Conservation (phyloP, 805 yeast species). For the Starmerella asiatica region DNA sequence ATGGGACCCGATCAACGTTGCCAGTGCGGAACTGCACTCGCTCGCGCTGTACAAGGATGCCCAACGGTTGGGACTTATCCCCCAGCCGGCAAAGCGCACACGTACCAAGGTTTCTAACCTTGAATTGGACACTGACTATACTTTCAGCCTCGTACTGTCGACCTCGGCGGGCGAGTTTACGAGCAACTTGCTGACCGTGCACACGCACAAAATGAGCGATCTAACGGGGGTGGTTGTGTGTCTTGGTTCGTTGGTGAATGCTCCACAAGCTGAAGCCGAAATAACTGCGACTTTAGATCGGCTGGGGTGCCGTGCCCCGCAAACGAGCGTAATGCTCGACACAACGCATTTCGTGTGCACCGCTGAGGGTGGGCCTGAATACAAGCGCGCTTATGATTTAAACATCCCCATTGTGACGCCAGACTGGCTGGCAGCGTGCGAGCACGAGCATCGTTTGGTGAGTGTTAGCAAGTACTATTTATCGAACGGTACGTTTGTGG, state of each 20-base stretch:
- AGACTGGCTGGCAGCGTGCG: constrained; percentile 94
- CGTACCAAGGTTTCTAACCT: constrained; percentile 84
- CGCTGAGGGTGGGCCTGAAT: constrained; percentile 55
- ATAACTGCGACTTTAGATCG: constrained; percentile 46
- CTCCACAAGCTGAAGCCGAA: constrained; percentile 39
- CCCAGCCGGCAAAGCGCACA: constrained; percentile 63
- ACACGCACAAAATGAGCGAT: constrained; percentile 93
- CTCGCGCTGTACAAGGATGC: constrained; percentile 62
- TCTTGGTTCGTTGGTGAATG: constrained; percentile 58
- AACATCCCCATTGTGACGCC: constrained; percentile 92
- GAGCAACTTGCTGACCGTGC: constrained; percentile 54
- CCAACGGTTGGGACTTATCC: constrained; percentile 61
- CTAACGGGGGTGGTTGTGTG: constrained; percentile 85
- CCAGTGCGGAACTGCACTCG: constrained; percentile 66
- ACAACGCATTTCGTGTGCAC: constrained; percentile 90
- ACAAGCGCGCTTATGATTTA: constrained; percentile 62
- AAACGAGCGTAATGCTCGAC: constrained; percentile 61
- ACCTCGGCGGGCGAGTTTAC: constrained; percentile 81
- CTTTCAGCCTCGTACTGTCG: constrained; percentile 63
- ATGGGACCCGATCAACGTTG: constrained; percentile 80
- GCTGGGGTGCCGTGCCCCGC: constrained; percentile 78
- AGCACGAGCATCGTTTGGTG: constrained; percentile 70
- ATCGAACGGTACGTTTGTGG: constrained; percentile 24
- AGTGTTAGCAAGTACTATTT: constrained; percentile 69
- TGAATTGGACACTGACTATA: constrained; percentile 70